Percentiles rank a stretch among this genome's conserved stretches.
These are phyloP conservation scores for Pseudevernia furfuracea DNA, from an alignment of 495 filamentous ascomycete genomes.

Conservation along the genomic window DNA sequence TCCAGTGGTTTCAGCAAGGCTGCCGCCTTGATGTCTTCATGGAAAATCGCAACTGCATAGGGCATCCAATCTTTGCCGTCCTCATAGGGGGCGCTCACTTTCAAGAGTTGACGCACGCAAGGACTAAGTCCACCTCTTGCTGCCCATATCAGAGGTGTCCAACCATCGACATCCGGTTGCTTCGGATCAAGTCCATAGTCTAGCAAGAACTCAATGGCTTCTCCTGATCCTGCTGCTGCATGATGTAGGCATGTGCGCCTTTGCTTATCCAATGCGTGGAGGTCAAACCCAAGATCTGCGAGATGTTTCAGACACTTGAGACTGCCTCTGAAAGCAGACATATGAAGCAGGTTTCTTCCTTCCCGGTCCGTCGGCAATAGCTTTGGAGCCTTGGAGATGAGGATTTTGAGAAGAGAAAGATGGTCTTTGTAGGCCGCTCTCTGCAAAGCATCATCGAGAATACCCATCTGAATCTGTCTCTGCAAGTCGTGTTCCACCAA, in stretches of 20 bases:
- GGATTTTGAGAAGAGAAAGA: background rate
- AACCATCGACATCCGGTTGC: background rate
- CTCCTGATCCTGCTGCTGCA: background rate
- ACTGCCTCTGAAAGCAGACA: background rate
- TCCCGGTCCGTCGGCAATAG: background rate
- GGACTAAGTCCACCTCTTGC: slow-evolving; percentile 11
- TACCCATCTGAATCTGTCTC: background rate
- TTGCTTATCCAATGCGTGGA: background rate
- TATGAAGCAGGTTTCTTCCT: background rate
- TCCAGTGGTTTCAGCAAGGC: background rate
- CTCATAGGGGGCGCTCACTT: background rate
- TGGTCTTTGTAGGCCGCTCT: background rate
- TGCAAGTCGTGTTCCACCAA: background rate
- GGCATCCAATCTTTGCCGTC: background rate
- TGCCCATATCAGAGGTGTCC: slow-evolving; percentile 6
- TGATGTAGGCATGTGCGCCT: background rate
- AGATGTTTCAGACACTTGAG: background rate
- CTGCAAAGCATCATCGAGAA: background rate
- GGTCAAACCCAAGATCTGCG: background rate
- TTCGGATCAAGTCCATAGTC: background rate
- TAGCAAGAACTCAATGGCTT: background rate
- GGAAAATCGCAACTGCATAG: background rate
- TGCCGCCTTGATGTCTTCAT: background rate
- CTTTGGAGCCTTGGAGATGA: background rate
- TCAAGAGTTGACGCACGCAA: too few species aligned